A percentile compares a stretch with the other conserved stretches of the same genome.
Evolutionary conservation across 495 filamentous ascomycete genomes (phyloP).

Genomic region (Aspergillus sclerotiicarbonarius): DNA sequence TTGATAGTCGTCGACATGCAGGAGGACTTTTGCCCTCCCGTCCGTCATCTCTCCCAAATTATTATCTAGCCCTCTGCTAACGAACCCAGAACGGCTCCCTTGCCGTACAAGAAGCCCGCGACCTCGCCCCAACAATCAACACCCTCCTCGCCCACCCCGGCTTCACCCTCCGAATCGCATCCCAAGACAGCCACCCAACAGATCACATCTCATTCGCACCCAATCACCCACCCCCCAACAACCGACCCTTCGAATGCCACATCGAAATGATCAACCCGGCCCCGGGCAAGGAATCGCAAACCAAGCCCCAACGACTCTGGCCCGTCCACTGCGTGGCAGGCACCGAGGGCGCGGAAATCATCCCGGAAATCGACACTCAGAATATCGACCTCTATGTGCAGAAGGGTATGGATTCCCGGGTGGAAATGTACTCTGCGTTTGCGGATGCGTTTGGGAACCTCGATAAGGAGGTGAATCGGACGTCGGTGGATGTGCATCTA

Average conservation of each 20-base stretch:
- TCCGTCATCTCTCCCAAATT: conserved; percentile 29
- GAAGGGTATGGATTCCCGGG: conserved; percentile 69
- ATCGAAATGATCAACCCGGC: conserved; percentile 66
- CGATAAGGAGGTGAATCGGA: conserved; percentile 31
- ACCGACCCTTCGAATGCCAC: conserved; percentile 62
- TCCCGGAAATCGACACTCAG: conserved; percentile 65
- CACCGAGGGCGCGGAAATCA: conserved; percentile 69
- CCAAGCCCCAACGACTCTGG: conserved; percentile 73
- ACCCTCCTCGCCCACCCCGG: conserved; percentile 63
- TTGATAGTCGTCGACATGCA: conserved; percentile 85
- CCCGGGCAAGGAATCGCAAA: conserved; percentile 56
- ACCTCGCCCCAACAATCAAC: conserved; percentile 71
- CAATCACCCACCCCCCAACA: conserved; percentile 67
- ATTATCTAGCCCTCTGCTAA: background rate
- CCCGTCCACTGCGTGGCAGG: conserved; percentile 82
- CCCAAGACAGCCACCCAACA: conserved; percentile 83
- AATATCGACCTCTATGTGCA: conserved; percentile 64
- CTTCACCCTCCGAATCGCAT: conserved; percentile 73
- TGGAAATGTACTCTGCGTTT: conserved; percentile 95
- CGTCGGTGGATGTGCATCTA: conserved; percentile 59
- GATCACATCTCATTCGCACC: conserved; percentile 87
- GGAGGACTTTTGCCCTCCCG: conserved; percentile 94
- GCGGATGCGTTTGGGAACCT: conserved; percentile 66
- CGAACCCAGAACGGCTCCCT: conserved; percentile 70
- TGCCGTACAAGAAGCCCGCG: conserved; percentile 69